These are phyloP conservation scores for Trifolium repens DNA, from an alignment of 306 rosid genomes.

Conservation along the genomic window DNA sequence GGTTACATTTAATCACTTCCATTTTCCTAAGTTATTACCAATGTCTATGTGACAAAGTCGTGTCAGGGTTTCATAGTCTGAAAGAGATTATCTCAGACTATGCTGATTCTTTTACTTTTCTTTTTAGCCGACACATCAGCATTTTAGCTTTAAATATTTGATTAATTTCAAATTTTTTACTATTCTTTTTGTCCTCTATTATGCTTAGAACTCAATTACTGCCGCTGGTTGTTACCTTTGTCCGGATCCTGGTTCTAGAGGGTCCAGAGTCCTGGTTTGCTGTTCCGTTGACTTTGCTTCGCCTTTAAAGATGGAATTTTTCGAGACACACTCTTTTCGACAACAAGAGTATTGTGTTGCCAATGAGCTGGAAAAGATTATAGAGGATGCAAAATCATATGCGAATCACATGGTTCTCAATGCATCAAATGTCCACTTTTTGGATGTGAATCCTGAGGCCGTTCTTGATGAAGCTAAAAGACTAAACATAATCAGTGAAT, in stretches of 20 bases:
- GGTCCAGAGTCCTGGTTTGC: slow-evolving; percentile 73
- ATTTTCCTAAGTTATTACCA: not conserved
- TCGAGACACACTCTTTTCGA: slow-evolving; percentile 37
- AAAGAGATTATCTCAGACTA: slow-evolving; percentile 13
- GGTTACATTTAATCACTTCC: not conserved
- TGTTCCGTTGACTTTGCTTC: slow-evolving; percentile 68
- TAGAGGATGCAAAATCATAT: slow-evolving; percentile 59
- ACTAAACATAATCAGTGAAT: slow-evolving; percentile 64
- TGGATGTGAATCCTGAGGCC: slow-evolving; percentile 58
- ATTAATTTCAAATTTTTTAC: slow-evolving; percentile 23
- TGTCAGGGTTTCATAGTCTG: not conserved
- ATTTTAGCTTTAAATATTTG: slow-evolving; percentile 32
- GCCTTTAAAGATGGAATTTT: slow-evolving; percentile 60
- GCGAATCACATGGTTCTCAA: slow-evolving; percentile 50
- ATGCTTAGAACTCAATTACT: slow-evolving; percentile 75
- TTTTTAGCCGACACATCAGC: not conserved
- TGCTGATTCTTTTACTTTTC: not conserved
- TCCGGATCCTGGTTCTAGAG: slow-evolving; percentile 88
- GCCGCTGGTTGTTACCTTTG: slow-evolving; percentile 94
- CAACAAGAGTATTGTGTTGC: slow-evolving; percentile 40
- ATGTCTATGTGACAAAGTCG: not conserved
- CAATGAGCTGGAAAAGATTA: slow-evolving; percentile 54
- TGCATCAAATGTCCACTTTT: slow-evolving; percentile 72
- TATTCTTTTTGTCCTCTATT: slow-evolving; percentile 16
- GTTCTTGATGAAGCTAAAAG: slow-evolving; percentile 74